Evolutionary conservation across 257 asterid species (phyloP).

Genomic region (Linderniella brevidens): DNA sequence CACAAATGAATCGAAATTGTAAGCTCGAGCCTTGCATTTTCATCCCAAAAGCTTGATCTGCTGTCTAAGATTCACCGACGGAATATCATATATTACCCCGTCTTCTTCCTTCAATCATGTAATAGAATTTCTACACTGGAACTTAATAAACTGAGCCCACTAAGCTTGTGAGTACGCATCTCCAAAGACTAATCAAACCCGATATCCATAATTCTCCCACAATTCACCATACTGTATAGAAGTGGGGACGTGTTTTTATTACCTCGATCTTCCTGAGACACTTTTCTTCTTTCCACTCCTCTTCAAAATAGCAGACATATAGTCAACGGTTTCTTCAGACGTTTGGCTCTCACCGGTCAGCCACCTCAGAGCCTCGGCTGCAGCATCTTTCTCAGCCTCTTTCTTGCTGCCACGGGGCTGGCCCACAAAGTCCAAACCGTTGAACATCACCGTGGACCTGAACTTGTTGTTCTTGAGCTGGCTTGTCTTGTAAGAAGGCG

Average conservation of each 20-base stretch:
- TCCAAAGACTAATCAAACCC: too few relatives aligned
- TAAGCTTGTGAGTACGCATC: too few relatives aligned
- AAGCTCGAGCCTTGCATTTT: too few relatives aligned
- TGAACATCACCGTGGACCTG: conserved; percentile 56
- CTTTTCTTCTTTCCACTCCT: conserved; percentile 36
- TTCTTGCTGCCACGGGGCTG: conserved; percentile 63
- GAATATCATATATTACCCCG: too few relatives aligned
- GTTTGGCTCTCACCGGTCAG: conserved; percentile 70
- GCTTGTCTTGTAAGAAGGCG: conserved; percentile 55
- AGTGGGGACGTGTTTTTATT: neutral
- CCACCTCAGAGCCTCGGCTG: conserved; percentile 79
- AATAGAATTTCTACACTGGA: too few relatives aligned
- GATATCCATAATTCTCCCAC: too few relatives aligned
- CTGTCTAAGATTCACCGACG: too few relatives aligned
- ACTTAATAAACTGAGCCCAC: too few relatives aligned
- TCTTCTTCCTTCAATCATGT: too few relatives aligned
- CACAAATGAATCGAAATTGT: too few relatives aligned
- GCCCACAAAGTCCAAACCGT: conserved; percentile 70
- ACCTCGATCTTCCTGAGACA: conserved; percentile 48
- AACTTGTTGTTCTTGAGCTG: conserved; percentile 53
- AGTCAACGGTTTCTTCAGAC: conserved; percentile 27
- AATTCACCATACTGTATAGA: too few relatives aligned
- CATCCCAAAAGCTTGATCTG: too few relatives aligned
- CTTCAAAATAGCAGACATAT: conserved; percentile 56
- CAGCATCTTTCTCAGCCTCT: conserved; percentile 92